phyloP scores from a whole-genome alignment of 2,329 filamentous ascomycete species.

The Metarhizium rileyi region DNA sequence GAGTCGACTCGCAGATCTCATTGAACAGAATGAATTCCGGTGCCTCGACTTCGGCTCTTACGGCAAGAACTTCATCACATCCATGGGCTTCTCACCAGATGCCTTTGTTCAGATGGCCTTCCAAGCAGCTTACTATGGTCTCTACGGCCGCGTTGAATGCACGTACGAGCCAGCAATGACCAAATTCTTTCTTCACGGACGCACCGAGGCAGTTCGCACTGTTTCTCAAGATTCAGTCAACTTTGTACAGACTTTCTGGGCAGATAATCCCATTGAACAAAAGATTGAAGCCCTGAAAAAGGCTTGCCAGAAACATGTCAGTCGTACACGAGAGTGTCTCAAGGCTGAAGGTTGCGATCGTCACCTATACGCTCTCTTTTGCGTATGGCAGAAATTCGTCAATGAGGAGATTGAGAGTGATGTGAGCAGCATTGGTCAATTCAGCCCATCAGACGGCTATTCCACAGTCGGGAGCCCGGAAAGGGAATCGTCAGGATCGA shows the following conservation, averaged over 20 bases:
- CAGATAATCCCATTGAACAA: slow-evolving; percentile 67
- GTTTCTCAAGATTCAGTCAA: slow-evolving; percentile 77
- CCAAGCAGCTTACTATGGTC: slow-evolving; percentile 93
- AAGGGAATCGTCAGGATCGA: slow-evolving; percentile 34
- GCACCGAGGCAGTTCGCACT: slow-evolving; percentile 85
- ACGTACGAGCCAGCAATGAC: slow-evolving; percentile 99
- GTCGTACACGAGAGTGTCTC: slow-evolving; percentile 71
- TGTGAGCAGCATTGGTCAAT: slow-evolving; percentile 51
- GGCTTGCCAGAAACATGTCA: slow-evolving; percentile 75
- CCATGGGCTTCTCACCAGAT: slow-evolving; percentile 92
- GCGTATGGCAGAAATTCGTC: slow-evolving; percentile 83
- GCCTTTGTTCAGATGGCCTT: slow-evolving; percentile 99
- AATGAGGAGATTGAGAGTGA: slow-evolving; percentile 53
- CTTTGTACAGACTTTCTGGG: slow-evolving; percentile 93
- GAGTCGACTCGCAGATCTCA: slow-evolving; percentile 84
- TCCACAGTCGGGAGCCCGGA: slow-evolving; percentile 44
- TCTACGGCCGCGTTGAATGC: slow-evolving; percentile 89
- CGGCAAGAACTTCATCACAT: slow-evolving; percentile 96
- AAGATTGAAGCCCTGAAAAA: slow-evolving; percentile 81
- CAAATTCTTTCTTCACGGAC: slow-evolving; percentile 83
- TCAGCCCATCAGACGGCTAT: slow-evolving; percentile 45
- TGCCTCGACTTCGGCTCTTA: slow-evolving; percentile 83
- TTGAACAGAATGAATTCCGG: slow-evolving; percentile 92
- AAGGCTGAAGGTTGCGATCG: slow-evolving; percentile 88
- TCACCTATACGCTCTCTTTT: slow-evolving; percentile 88